A percentile compares a stretch with the other conserved stretches of the same genome.
phyloP scores from a whole-genome alignment of 805 yeast genomes.

The Metschnikowia lachancei region DNA sequence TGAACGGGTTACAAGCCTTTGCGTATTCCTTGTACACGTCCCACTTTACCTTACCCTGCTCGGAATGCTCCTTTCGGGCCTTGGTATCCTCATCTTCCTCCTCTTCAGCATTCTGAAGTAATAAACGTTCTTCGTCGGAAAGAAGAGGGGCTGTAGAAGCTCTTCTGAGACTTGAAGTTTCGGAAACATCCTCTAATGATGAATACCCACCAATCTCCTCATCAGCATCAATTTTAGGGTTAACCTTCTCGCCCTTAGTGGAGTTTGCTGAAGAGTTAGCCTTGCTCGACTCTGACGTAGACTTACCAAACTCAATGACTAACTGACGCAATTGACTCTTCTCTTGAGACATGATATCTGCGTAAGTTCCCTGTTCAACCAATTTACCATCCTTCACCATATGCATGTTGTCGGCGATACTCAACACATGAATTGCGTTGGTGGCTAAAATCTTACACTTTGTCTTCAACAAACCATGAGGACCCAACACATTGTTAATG shows the following conservation, averaged over 20 bases:
- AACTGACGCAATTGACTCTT: conserved; percentile 52
- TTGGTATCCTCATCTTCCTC: conserved; percentile 37
- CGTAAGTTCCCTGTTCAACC: conserved; percentile 62
- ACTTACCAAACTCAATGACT: conserved; percentile 62
- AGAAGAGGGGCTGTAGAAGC: conserved; percentile 57
- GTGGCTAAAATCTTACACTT: conserved; percentile 83
- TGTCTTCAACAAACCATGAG: conserved; percentile 68
- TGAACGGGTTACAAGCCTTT: conserved; percentile 73
- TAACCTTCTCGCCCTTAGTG: conserved; percentile 23
- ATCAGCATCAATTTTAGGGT: conserved; percentile 13
- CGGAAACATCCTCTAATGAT: conserved; percentile 27
- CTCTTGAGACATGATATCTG: conserved; percentile 45
- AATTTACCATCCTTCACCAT: conserved; percentile 69
- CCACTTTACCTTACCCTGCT: conserved; percentile 94
- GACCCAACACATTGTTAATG: conserved; percentile 78
- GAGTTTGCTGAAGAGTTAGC: conserved; percentile 18
- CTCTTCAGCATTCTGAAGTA: conserved; percentile 32
- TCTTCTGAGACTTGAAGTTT: conserved; percentile 48
- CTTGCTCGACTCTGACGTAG: conserved; percentile 23
- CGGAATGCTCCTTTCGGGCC: conserved; percentile 71
- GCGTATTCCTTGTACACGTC: conserved; percentile 79
- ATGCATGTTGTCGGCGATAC: conserved; percentile 67
- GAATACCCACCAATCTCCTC: conserved; percentile 18
- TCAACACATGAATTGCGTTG: conserved; percentile 77
- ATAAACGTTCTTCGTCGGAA: conserved; percentile 34